phyloP scores from a whole-genome alignment of 768 basidiomycete species.

The Tulasnella sp. region DNA sequence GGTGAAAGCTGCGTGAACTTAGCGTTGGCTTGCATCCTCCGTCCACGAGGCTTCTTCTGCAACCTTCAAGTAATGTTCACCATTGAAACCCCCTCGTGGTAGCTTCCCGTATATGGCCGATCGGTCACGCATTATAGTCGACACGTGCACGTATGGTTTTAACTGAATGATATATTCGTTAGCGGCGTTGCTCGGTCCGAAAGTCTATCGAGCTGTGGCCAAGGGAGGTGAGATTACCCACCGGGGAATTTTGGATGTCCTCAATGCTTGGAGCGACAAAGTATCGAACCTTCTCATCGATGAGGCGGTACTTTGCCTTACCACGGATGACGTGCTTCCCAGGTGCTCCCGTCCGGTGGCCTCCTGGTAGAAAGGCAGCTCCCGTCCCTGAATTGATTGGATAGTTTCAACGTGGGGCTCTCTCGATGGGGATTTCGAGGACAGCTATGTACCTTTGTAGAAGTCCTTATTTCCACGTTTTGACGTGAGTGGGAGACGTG shows the following conservation, averaged over 20 bases:
- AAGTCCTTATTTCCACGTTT: conserved; percentile 92
- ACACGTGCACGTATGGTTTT: conserved; percentile 50
- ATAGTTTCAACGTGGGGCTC: no score
- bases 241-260: conserved; percentile 45
- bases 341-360: conserved; percentile 76
- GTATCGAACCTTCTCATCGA: conserved; percentile 73
- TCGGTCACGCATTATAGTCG: conserved; percentile 8
- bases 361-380: conserved; percentile 71
- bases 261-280: conserved; percentile 69
- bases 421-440: no score
- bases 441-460: conserved; percentile 67
- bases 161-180: conserved; percentile 35
- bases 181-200: not conserved
- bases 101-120: conserved; percentile 20
- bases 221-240: conserved; percentile 28
- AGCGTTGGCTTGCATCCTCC: not conserved
- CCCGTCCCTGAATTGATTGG: conserved; percentile 47
- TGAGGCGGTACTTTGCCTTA: conserved; percentile 59
- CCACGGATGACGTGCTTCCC: conserved; percentile 71
- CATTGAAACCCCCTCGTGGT: conserved; percentile 23
- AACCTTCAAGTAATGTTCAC: conserved; percentile 25
- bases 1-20: not conserved
- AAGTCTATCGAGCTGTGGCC: not conserved
- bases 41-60: conserved; percentile 11
- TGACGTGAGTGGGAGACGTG: conserved; percentile 64